Evolutionary conservation across 176 grass and related monocot genomes (phyloP), one percentile per base, ranked within the genome.

Genomic region (Triticum timopheevii): DNA sequence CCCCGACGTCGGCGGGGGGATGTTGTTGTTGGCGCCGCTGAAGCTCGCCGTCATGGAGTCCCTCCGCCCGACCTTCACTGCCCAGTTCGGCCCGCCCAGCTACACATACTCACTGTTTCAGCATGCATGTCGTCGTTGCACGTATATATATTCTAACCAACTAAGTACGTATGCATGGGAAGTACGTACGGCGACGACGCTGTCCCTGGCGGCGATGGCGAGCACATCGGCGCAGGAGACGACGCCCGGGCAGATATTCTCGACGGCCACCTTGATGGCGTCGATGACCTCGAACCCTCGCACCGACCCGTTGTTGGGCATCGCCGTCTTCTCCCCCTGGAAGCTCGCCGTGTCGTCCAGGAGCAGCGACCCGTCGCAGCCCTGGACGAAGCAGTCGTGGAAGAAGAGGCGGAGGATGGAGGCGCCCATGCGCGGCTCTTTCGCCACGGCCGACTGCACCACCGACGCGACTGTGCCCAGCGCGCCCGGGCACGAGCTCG

Each of bases 161-260:
- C 15, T 30, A 25, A 42, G 33, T 34, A 13, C 70, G 13, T 44
- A 45, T 73, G 11, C 71, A 74, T 74, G 40, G 9, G 22, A 25
- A 11, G 19, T 38, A 31, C 74, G 59, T 72, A 97, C 94, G 61
- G 69, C 82, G 30, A 91, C 81, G 0, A 94, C 90, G 62, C 91
- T 83, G 66, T 97, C 92, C 30, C 92, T 92, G 0, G 93, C 93
- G 0, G 91, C 90, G 84, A 98, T 69, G 61, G 95, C 91, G 49
- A 98, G 83, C 31, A 98, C 90, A 84, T 98, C 95, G 71, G 95
- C 91, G 79, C 95, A 98, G 16, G 95, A 98, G 23, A 98, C 95
- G 31, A 97, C 90, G 39, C 89, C 87, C 1, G 95, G 95, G 74
- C 95, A 97, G 0, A 83, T 38, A 3, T 36, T 73, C 77, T 97